Percentiles rank a stretch among this genome's conserved stretches.
phyloP scores from a whole-genome alignment of 495 filamentous ascomycete species.

The Apodospora peruviana region DNA sequence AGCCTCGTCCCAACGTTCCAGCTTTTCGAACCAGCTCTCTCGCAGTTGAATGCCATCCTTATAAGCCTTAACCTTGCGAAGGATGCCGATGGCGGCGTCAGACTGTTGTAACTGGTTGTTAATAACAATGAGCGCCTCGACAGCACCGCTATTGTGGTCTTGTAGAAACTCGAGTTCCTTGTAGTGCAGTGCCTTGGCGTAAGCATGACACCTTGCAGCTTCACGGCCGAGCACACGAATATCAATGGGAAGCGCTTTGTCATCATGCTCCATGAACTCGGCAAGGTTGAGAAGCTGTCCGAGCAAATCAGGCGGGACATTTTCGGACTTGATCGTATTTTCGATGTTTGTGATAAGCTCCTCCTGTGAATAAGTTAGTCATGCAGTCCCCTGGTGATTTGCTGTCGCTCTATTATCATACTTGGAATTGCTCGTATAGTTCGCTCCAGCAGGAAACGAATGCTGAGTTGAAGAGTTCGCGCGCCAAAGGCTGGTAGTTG shows the following conservation, averaged over 20 bases:
- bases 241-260: conserved; percentile 96
- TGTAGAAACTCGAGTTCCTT: conserved; percentile 98
- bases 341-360: conserved; percentile 94
- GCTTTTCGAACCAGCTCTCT: conserved; percentile 97
- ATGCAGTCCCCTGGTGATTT: no score
- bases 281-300: conserved; percentile 93
- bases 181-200: conserved; percentile 96
- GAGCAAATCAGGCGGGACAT: conserved; percentile 91
- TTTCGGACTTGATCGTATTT: conserved; percentile 82
- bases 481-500: conserved; percentile 85
- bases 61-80: conserved; percentile 89
- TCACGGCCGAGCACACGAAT: conserved; percentile 89
- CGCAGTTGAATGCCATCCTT: conserved; percentile 85
- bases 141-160: conserved; percentile 90
- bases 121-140: conserved; percentile 95
- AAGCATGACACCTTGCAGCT: conserved; percentile 92
- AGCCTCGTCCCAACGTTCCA: conserved; percentile 98
- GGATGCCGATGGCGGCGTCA: conserved; percentile 93
- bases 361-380: no score
- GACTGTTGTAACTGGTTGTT: conserved; percentile 98
- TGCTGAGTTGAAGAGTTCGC: conserved; percentile 93
- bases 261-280: conserved; percentile 99
- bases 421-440: conserved; percentile 83
- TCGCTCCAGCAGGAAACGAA: conserved; percentile 99
- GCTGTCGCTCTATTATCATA: conserved; percentile 19